These are phyloP conservation scores for Nakazawaea siamensis DNA, from an alignment of 805 yeast species.

Conservation along the genomic window DNA sequence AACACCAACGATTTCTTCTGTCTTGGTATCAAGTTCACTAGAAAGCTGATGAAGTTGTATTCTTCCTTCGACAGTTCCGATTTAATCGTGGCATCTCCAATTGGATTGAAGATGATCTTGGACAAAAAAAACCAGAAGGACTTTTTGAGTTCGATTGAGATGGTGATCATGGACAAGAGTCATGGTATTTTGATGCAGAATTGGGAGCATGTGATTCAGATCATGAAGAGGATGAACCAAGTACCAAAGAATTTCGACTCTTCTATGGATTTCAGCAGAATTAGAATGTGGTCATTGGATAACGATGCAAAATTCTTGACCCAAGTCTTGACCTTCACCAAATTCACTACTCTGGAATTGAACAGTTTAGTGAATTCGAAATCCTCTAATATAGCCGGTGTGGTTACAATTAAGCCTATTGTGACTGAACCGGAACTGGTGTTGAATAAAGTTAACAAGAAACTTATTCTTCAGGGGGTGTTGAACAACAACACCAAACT, in stretches of 20 bases:
- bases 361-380: slow-evolving; percentile 47
- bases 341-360: slow-evolving; percentile 72
- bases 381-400: slow-evolving; percentile 52
- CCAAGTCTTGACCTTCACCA: slow-evolving; percentile 73
- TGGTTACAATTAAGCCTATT: slow-evolving; percentile 43
- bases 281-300: slow-evolving; percentile 88
- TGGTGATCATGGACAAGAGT: slow-evolving; percentile 72
- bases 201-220: slow-evolving; percentile 73
- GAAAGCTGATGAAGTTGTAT: slow-evolving; percentile 79
- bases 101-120: slow-evolving; percentile 75
- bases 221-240: slow-evolving; percentile 59
- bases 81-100: slow-evolving; percentile 82
- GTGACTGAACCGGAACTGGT: slow-evolving; percentile 40
- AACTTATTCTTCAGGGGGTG: slow-evolving; percentile 20
- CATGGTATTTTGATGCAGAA: slow-evolving; percentile 88
- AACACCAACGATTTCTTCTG: slow-evolving; percentile 89
- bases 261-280: slow-evolving; percentile 83
- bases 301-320: slow-evolving; percentile 67
- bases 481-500: slow-evolving; percentile 35
- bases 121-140: slow-evolving; percentile 60
- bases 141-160: slow-evolving; percentile 83
- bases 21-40: slow-evolving; percentile 82
- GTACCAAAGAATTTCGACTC: slow-evolving; percentile 72
- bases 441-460: slow-evolving; percentile 51
- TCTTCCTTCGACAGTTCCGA: slow-evolving; percentile 82